These are phyloP conservation scores for Cryphonectria parasitica DNA, from an alignment of 2,329 filamentous ascomycete genomes.

Conservation along the genomic window DNA sequence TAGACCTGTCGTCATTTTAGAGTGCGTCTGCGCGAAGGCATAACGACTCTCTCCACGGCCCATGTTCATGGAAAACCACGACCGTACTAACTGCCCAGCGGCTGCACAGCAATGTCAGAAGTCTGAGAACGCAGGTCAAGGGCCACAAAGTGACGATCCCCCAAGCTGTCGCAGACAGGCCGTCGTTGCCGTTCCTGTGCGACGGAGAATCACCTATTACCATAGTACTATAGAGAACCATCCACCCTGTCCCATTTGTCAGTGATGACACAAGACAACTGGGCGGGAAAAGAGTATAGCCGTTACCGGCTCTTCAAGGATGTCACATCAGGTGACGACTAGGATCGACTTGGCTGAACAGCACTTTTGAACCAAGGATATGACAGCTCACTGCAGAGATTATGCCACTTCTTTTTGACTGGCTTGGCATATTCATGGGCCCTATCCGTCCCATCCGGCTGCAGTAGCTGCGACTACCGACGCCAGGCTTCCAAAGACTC, in stretches of 20 bases:
- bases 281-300: background rate
- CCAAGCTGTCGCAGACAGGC: background rate
- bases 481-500: background rate
- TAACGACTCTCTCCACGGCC: background rate
- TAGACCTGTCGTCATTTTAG: background rate
- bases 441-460: constrained; percentile 10
- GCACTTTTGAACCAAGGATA: background rate
- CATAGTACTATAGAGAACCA: background rate
- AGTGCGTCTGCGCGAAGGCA: background rate
- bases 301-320: background rate
- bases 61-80: no score
- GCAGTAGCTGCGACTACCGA: background rate
- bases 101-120: background rate
- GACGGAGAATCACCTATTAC: background rate
- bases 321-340: background rate
- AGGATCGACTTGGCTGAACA: background rate
- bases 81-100: background rate
- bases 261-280: constrained; percentile 16
- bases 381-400: background rate
- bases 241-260: constrained; percentile 17
- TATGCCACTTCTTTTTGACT: background rate
- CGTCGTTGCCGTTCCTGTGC: background rate
- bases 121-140: background rate
- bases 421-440: background rate
- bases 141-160: background rate